Percentiles rank a stretch among this genome's conserved stretches.
Conservation (phyloP, 2,329 filamentous ascomycete genomes). For the Thermoascus crustaceus region DNA sequence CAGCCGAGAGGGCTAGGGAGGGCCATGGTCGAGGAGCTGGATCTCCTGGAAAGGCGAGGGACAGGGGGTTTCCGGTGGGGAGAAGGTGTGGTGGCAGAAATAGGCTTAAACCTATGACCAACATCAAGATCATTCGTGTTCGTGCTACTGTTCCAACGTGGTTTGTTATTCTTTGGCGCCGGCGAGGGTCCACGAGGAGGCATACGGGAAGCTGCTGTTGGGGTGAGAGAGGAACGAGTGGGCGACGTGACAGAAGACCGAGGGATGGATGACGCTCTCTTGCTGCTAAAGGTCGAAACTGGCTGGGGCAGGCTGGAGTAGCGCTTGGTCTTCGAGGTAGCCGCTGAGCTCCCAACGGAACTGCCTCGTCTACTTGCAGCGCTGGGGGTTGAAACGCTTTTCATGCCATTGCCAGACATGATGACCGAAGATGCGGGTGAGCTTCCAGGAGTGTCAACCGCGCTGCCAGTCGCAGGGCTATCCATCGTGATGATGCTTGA, state of each 20-base stretch:
- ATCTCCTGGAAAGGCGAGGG: slow-evolving; percentile 22
- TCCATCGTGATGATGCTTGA: slow-evolving; percentile 86
- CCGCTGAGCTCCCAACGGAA: slow-evolving; percentile 33
- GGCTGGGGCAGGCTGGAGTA: slow-evolving; percentile 42
- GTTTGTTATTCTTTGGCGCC: slow-evolving; percentile 46
- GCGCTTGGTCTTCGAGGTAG: slow-evolving; percentile 34
- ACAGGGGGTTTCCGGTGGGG: slow-evolving; percentile 37
- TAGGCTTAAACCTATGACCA: slow-evolving; percentile 60
- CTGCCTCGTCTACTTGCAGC: slow-evolving; percentile 40
- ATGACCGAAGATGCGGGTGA: slow-evolving; percentile 61
- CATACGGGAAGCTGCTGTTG: slow-evolving; percentile 38
- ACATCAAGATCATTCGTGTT: slow-evolving; percentile 56
- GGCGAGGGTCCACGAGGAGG: slow-evolving; percentile 40
- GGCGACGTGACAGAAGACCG: slow-evolving; percentile 26
- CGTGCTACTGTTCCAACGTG: slow-evolving; percentile 64
- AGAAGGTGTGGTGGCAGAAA: slow-evolving; percentile 53
- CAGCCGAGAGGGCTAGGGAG: slow-evolving; percentile 35
- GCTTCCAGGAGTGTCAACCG: slow-evolving; percentile 62
- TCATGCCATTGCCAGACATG: slow-evolving; percentile 45
- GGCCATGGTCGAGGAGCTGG: slow-evolving; percentile 33
- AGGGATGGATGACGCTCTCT: slow-evolving; percentile 31
- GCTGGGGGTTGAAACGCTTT: slow-evolving; percentile 38
- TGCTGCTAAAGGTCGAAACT: slow-evolving; percentile 17
- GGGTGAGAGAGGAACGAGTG: slow-evolving; percentile 43
- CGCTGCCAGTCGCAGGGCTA: slow-evolving; percentile 60